phyloP scores from a whole-genome alignment of 2,329 filamentous ascomycete species.

The Alternaria sp. region DNA sequence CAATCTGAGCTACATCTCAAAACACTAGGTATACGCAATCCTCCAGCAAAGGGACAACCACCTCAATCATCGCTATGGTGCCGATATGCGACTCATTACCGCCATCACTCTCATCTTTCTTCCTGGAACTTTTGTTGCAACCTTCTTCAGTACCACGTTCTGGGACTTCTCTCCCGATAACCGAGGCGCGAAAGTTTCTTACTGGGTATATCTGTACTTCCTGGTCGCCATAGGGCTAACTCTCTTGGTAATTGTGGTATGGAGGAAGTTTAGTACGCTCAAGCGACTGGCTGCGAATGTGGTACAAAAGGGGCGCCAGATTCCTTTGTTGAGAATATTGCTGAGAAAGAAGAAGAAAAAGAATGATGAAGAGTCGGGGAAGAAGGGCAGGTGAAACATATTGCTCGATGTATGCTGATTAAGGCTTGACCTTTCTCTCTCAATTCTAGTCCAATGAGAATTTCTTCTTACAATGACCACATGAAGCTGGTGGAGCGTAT shows the following conservation, averaged over 20 bases:
- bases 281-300: neutral
- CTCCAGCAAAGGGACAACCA: neutral
- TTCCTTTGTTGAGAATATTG: neutral
- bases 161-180: neutral
- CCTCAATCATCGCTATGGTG: neutral
- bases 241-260: neutral
- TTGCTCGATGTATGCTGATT: neutral
- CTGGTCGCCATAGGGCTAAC: neutral
- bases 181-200: neutral
- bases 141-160: neutral
- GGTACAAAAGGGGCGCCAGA: accelerated
- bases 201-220: neutral
- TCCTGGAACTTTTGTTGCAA: neutral
- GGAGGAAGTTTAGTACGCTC: neutral
- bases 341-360: neutral
- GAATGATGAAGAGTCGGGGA: neutral
- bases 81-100: neutral
- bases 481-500: neutral
- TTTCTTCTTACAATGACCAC: neutral
- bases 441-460: neutral
- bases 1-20: neutral
- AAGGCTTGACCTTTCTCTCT: neutral
- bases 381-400: neutral
- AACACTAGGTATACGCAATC: neutral
- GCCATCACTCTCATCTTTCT: neutral